Evolutionary conservation across 371 early-diverging fungal species (phyloP).

Genomic region (Apophysomyces variabilis): DNA sequence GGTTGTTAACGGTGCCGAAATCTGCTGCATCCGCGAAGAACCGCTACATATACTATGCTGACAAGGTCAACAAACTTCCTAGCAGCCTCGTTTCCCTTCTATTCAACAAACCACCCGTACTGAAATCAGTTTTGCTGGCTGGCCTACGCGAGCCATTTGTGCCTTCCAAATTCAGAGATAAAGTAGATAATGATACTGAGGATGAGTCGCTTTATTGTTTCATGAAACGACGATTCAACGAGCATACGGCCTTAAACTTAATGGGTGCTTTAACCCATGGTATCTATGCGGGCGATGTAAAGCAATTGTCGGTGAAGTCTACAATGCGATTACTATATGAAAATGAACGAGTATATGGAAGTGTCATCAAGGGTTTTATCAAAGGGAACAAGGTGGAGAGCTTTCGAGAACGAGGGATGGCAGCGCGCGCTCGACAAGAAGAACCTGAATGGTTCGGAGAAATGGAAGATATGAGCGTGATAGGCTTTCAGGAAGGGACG

Average conservation of each 20-base stretch:
- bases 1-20: constrained; percentile 66
- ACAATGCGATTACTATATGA: constrained; percentile 72
- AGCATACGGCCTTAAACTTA: constrained; percentile 50
- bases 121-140: constrained; percentile 49
- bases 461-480: constrained; percentile 70
- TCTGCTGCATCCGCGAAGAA: constrained; percentile 78
- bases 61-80: constrained; percentile 70
- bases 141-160: constrained; percentile 55
- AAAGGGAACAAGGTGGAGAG: constrained; percentile 36
- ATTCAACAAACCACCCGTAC: constrained; percentile 54
- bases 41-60: constrained; percentile 79
- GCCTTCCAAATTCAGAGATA: constrained; percentile 9
- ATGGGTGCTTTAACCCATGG: constrained; percentile 92
- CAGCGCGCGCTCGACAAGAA: constrained; percentile 36
- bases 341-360: constrained; percentile 70
- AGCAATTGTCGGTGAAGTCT: constrained; percentile 74
- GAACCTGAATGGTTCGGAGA: constrained; percentile 64
- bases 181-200: constrained; percentile 66
- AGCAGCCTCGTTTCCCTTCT: constrained; percentile 49
- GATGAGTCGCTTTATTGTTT: constrained; percentile 65
- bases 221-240: constrained; percentile 78
- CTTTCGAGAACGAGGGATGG: constrained; percentile 47
- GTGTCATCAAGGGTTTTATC: constrained; percentile 54
- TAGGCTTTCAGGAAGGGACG: constrained; percentile 83
- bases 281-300: constrained; percentile 90